Conservation (phyloP, 108 stramenopile species). For the Skeletonema grethae region DNA sequence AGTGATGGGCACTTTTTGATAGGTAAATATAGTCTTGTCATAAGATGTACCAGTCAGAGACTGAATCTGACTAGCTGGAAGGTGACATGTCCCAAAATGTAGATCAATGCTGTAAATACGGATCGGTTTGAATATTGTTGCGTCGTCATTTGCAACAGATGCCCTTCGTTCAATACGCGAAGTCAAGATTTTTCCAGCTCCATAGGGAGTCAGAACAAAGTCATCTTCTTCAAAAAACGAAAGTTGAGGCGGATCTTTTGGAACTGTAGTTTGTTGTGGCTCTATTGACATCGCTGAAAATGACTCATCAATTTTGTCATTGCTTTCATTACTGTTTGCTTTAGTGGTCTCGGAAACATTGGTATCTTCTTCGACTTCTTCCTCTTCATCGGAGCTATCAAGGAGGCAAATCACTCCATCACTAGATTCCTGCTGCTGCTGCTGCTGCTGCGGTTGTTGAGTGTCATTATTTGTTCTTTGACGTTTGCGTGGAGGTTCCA, state of each 20-base stretch:
- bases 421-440: not conserved
- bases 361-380: slow-evolving; percentile 2
- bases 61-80: slow-evolving; percentile 26
- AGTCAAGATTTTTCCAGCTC: slow-evolving; percentile 32
- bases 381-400: slow-evolving; percentile 44
- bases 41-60: slow-evolving; percentile 26
- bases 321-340: not conserved
- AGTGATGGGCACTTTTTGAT: slow-evolving; percentile 24
- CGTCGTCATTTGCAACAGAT: not conserved
- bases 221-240: slow-evolving; percentile 30
- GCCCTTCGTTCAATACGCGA: slow-evolving; percentile 29
- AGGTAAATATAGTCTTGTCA: slow-evolving; percentile 24
- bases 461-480: slow-evolving; percentile 8
- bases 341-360: not conserved
- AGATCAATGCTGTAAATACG: slow-evolving; percentile 34
- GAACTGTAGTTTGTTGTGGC: not conserved
- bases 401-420: slow-evolving; percentile 25
- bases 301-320: not conserved
- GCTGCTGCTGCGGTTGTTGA: not conserved
- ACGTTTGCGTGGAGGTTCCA: slow-evolving; percentile 19
- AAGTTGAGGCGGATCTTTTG: slow-evolving; percentile 19
- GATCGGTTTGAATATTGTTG: slow-evolving; percentile 27
- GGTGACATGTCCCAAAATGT: slow-evolving; percentile 30
- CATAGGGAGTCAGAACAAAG: slow-evolving; percentile 41
- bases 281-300: slow-evolving; percentile 8